Evolutionary conservation across 2,329 filamentous ascomycete species (phyloP), one percentile per base, ranked within the genome.

Genomic region (Xylaria multiplex): DNA sequence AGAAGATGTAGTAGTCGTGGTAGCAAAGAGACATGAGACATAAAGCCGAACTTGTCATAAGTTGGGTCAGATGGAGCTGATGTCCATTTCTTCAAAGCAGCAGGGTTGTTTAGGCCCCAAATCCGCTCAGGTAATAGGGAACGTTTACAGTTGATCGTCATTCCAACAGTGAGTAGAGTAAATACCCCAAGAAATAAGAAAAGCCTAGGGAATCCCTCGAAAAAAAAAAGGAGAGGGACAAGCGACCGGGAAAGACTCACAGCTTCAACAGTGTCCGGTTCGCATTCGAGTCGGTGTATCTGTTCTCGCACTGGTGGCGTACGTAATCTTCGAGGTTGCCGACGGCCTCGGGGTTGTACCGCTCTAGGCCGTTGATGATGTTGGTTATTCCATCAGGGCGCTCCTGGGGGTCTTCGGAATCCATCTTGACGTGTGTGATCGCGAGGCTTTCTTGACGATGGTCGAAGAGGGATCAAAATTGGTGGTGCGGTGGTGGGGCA

Each of bases 341-440:
- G 56, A 96, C 97, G 58, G 96, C 97, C 85, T 99, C 96, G 48
- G 96, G 96, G 82, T 99, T 99, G 85, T 99, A 99, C 77, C 96
- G 89, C 82, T 99, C 96, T 71, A 99, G 92, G 74, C 96, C 95
- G 83, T 95, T 97, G 78, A 99, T 93, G 78, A 99, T 97, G 81
- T 84, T 86, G 79, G 93, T 91, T 81, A 99, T 96, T 80, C 96
- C 90, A 73, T 96, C 92, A 75, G 96, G 95, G 80, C 96, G 87
- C 82, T 97, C 93, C 76, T 93, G 90, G 84, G 93, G 92, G 82
- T 94, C 92, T 86, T 97, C 95, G 84, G 84, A 84, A 83, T 87
- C 87, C 86, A 88, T 88, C 72, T 73, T 87, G 83, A 56, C 61
- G 68, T 68, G 62, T 54, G 65, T 70, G 66, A 67, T 73, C 68